Base-by-base conservation (phyloP, 2,329 filamentous ascomycete species). In the Trichoderma guizhouense region DNA sequence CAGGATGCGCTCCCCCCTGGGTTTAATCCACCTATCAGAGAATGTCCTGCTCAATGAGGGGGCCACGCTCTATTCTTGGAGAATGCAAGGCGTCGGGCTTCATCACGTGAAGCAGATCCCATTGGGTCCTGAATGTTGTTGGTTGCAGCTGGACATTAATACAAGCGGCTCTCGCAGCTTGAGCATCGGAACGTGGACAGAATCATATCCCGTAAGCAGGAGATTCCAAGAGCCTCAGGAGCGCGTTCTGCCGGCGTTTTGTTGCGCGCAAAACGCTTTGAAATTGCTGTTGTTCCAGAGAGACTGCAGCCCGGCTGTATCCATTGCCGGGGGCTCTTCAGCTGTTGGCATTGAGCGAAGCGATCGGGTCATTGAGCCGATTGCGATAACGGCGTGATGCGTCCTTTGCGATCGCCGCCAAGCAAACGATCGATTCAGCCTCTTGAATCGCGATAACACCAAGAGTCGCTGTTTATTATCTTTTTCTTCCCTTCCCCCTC, bases 371-470 rank as follows among this genome's bases (percentile, higher is more conserved):
- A 43, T 34, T 67, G 51, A 67, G 32, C 64, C 66, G 14, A 18
- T 62, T 57, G 69, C 51, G 58, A 66, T 61, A 32, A 57, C 62
- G 68, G 36, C 69, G 69, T 51, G 69, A 71, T 65, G 69, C 32
- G 30, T 55, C 12, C 21, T 55, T 47, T 43, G 61, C 57, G 61
- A 14, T 71, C 43, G 24, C 14, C 26, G 34, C 61, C 65, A 39
- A 39, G 28, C 62, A 55, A 71, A 51, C 55, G 24, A 66, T 62
- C 57, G 39, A 47, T 62, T 69, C 55, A 34, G 21, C 47, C 39
- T 62, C 67, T 53, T 34, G 34, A 36, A 30, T 39, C 21, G 55
- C 57, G 57, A 69, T 62, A 69, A 36, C 39, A 51, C 26, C 28
- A 51, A 43, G 39, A 43, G 39, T 43, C 15, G 39, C 39, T 43